Evolutionary conservation across 192 early-diverging fungal genomes (phyloP).

Genomic region (Backusella sp.): DNA sequence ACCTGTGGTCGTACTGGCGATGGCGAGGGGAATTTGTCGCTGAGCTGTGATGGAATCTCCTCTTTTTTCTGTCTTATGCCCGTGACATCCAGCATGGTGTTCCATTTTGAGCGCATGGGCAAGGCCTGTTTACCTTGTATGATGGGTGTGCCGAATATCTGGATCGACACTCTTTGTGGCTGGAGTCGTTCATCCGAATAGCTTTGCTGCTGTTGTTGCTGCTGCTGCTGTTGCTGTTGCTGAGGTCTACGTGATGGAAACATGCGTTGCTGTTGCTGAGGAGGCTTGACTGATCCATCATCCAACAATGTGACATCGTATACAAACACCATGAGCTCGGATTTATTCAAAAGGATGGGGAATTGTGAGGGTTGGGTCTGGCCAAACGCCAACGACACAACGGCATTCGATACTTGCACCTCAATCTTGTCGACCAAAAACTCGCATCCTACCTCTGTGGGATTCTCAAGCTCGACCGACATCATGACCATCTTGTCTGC

Average conservation of each 20-base stretch:
- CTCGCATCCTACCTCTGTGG: conserved; percentile 47
- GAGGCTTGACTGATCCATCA: conserved; percentile 39
- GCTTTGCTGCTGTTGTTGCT: not conserved
- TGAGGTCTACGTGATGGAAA: conserved; percentile 21
- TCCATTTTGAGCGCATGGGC: conserved; percentile 58
- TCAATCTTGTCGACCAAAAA: conserved; percentile 49
- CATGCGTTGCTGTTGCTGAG: conserved; percentile 20
- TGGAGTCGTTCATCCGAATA: conserved; percentile 32
- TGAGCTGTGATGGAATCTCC: not conserved
- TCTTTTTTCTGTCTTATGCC: conserved; percentile 37
- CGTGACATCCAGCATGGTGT: conserved; percentile 55
- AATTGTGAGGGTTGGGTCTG: conserved; percentile 26
- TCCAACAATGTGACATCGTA: conserved; percentile 56
- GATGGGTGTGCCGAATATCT: conserved; percentile 48
- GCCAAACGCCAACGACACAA: conserved; percentile 41
- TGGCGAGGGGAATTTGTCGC: not conserved
- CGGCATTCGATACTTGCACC: conserved; percentile 53
- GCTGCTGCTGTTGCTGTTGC: not conserved
- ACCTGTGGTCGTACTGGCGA: conserved; percentile 4
- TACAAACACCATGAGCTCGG: conserved; percentile 56
- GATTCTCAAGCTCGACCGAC: conserved; percentile 63
- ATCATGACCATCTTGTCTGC: conserved; percentile 60
- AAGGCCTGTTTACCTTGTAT: conserved; percentile 44
- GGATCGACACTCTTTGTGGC: conserved; percentile 49
- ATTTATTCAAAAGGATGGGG: conserved; percentile 45